Evolutionary conservation across 73 alveolate species (phyloP).

Genomic region (Blepharisma stoltei): DNA sequence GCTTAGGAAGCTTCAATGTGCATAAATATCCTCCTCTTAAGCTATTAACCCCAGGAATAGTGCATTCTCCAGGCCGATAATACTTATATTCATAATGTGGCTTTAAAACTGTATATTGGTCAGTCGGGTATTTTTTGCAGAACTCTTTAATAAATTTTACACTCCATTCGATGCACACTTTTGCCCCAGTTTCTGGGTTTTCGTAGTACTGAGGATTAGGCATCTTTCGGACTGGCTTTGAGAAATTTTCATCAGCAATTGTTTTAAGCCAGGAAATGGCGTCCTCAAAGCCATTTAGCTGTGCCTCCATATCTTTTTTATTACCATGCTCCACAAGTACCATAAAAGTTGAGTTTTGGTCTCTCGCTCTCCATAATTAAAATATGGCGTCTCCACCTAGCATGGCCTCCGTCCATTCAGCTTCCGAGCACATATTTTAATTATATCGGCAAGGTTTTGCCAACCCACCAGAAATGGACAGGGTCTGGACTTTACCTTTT

Average conservation of each 20-base stretch:
- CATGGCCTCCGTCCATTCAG: too few relatives aligned
- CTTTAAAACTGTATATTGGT: neutral
- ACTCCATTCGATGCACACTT: neutral
- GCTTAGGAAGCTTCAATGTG: neutral
- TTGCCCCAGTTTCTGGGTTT: neutral
- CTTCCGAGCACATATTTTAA: too few relatives aligned
- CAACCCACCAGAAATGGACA: too few relatives aligned
- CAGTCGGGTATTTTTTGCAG: neutral
- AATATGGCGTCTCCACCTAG: too few relatives aligned
- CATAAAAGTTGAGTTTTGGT: conserved; percentile 39
- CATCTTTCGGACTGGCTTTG: neutral
- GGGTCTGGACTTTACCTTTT: too few relatives aligned
- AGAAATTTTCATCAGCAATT: neutral
- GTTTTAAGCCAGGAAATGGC: neutral
- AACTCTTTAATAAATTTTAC: neutral
- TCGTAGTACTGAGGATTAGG: neutral
- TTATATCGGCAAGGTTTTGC: too few relatives aligned
- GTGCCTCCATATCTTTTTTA: neutral
- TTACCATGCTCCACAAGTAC: conserved; percentile 34
- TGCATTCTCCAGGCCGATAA: neutral
- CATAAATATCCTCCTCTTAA: neutral
- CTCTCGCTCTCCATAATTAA: conserved; percentile 59
- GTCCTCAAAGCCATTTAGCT: conserved; percentile 5
- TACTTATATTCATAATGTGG: neutral
- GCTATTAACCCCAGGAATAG: neutral